Evolutionary conservation across 139 green algal genomes (phyloP), one percentile per base, ranked within the genome.

Genomic region (Micractinium sp.): DNA sequence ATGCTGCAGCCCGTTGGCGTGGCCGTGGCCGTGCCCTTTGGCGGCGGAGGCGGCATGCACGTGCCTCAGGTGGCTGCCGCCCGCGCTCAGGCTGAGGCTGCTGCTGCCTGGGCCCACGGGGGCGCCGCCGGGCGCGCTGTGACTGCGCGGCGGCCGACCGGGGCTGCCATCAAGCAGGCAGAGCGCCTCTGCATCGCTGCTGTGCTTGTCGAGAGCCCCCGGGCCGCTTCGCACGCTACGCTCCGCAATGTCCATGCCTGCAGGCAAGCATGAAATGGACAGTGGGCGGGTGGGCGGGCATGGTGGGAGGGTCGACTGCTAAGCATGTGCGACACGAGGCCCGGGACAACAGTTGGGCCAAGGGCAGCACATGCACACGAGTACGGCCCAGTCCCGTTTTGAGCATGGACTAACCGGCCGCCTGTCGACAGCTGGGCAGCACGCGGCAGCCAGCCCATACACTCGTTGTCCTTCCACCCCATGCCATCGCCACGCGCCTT

Each of bases 191-290:
- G 69, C 14, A 25, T 87, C 82, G 38, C 82, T 87, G 82, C 82
- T 87, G 82, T 87, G 69, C 82, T 87, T 87, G 36, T 79, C 82
- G 3, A 87, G 23, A 20, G 36, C 36, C n/a, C 14, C 38, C 16
- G 60, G 53, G 4, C 14, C 81, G 0, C 20, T 56, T 23, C 4
- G 29, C 60, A 67, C 60, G 81, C 81, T 60, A 9, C 81, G 63
- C 63, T 87, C 82, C 3, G 66, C 66, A 27, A 66, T 79, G 36
- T 80, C 82, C 63, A 78, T 67, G 82, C 82, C 82, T 87, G 82
- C 25, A 63, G 81, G 47, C n/a, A 71, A 20, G 53, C 81, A 85
- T 19, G 60, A 16, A n/a, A n/a, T n/a, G n/a, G n/a, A n/a, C n/a
- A n/a, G n/a, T n/a, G n/a, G n/a, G n/a, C n/a, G n/a, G n/a, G n/a